These are phyloP conservation scores for Melocanna baccifera DNA, from an alignment of 176 grass and related monocot species.

Conservation along the genomic window DNA sequence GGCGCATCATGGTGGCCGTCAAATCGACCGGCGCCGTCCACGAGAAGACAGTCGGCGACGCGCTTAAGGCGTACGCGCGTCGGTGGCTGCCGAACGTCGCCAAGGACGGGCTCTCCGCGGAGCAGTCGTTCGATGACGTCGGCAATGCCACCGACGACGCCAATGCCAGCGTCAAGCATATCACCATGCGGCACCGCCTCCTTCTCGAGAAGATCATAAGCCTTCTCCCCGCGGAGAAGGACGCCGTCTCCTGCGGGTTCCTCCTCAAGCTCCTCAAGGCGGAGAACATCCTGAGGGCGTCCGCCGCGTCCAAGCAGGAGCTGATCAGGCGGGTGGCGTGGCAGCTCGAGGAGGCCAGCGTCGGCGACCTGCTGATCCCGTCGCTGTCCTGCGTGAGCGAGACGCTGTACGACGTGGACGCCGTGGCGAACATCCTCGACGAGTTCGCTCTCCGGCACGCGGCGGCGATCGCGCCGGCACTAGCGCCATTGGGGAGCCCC, in stretches of 20 bases:
- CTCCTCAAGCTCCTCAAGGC: conserved; percentile 84
- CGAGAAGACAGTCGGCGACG: conserved; percentile 65
- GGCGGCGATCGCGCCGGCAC: conserved; percentile 1
- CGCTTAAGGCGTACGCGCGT: conserved; percentile 61
- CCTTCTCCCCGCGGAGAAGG: conserved; percentile 60
- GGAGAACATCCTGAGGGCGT: conserved; percentile 61
- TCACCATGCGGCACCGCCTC: conserved; percentile 50
- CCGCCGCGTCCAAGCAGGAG: conserved; percentile 57
- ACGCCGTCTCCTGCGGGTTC: conserved; percentile 75
- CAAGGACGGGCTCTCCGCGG: conserved; percentile 31
- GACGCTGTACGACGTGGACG: conserved; percentile 66
- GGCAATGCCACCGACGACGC: neutral
- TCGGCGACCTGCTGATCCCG: conserved; percentile 70
- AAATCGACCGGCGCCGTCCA: conserved; percentile 68
- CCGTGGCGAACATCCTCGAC: conserved; percentile 57
- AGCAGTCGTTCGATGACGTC: conserved; percentile 29
- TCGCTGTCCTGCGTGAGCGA: conserved; percentile 44
- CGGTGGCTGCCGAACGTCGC: conserved; percentile 63
- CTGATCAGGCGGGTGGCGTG: conserved; percentile 56
- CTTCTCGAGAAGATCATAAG: conserved; percentile 85
- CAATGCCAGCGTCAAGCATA: conserved; percentile 31
- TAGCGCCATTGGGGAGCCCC: conserved; percentile 32
- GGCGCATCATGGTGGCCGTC: conserved; percentile 89
- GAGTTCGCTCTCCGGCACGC: conserved; percentile 75
- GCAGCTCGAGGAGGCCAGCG: conserved; percentile 73